These are phyloP conservation scores for Rhododendron molle DNA, from an alignment of 148 eudicot genomes.

Conservation along the genomic window DNA sequence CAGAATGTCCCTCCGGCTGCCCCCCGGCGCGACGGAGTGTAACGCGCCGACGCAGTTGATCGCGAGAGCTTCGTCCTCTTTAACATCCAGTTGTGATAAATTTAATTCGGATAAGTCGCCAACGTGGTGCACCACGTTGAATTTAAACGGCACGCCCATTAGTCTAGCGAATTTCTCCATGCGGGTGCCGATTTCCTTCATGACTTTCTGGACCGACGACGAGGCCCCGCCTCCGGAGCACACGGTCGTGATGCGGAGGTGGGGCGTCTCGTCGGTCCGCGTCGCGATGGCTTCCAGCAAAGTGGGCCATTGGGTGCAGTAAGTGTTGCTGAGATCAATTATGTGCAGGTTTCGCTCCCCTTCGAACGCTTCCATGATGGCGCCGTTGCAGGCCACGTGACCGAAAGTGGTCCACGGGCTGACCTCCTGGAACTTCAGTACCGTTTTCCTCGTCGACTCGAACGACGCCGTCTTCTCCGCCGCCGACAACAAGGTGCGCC, in stretches of 20 bases:
- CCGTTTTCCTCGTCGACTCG: conserved; percentile 56
- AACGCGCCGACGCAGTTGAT: conserved; percentile 69
- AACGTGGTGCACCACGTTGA: conserved; percentile 52
- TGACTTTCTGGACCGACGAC: conserved; percentile 48
- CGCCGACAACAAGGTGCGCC: conserved; percentile 43
- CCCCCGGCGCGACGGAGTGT: conserved; percentile 36
- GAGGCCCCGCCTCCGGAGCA: conserved; percentile 20
- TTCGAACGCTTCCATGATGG: conserved; percentile 77
- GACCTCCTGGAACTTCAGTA: conserved; percentile 86
- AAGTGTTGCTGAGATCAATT: conserved; percentile 76
- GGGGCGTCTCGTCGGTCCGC: conserved; percentile 79
- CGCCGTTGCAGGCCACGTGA: conserved; percentile 86
- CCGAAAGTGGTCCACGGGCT: conserved; percentile 97
- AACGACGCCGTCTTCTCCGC: conserved; percentile 61
- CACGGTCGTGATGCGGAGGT: conserved; percentile 68
- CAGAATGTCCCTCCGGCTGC: conserved; percentile 41
- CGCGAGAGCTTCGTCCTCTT: conserved; percentile 73
- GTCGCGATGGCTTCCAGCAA: conserved; percentile 84
- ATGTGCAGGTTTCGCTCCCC: conserved; percentile 67
- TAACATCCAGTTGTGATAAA: conserved; percentile 34
- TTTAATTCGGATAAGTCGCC: conserved; percentile 63
- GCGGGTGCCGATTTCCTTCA: conserved; percentile 76
- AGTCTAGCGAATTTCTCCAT: conserved; percentile 89
- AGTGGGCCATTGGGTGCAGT: conserved; percentile 99
- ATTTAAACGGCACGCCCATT: conserved; percentile 91